Evolutionary conservation across 139 green algal genomes (phyloP), one percentile per base, ranked within the genome.

Genomic region (Volvox africanus): DNA sequence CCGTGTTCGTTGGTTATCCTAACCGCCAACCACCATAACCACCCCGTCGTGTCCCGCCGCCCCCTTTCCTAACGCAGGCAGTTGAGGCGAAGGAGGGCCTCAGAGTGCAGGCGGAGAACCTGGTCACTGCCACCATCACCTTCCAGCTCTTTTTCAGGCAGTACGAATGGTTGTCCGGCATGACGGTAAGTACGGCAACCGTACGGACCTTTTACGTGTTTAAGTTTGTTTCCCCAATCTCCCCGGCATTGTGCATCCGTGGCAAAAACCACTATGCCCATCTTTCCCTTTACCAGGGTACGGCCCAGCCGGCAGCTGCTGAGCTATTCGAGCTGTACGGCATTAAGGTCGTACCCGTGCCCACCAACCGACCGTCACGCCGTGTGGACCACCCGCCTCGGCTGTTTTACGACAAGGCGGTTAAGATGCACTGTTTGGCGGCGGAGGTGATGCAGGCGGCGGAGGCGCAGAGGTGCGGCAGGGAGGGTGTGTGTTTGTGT

Each of bases 1-100:
- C 44, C 9, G 44, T n/a, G n/a, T n/a, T n/a, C n/a, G n/a, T n/a
- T n/a, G n/a, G n/a, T n/a, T n/a, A n/a, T n/a, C n/a, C n/a, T n/a
- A n/a, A n/a, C n/a, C n/a, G 9, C 44, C 9, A 55, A 55, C 44
- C 44, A 55, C 9, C 44, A 5, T 55, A 55, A 55, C 44, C 44
- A 14, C 44, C 44, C 9, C 44, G 9, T 55, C 44, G 44, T 9
- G 9, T 55, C 44, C 71, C 21, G 9, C 33, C 24, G 35, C 33
- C 17, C 11, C 21, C 17, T 26, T 2, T 2, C 5, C 65, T 24
- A 11, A 2, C 2, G 13, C 94, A 98, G 93, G 98, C 98, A 0
- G 95, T 99, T 6, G 98, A 99, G 94, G 98, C 98, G 24, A 99
- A 99, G 95, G 98, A 99, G 94, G 92, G 94, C 0, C 91, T 99